phyloP scores from a whole-genome alignment of 441 rosid species.

The Geranium incanum region DNA sequence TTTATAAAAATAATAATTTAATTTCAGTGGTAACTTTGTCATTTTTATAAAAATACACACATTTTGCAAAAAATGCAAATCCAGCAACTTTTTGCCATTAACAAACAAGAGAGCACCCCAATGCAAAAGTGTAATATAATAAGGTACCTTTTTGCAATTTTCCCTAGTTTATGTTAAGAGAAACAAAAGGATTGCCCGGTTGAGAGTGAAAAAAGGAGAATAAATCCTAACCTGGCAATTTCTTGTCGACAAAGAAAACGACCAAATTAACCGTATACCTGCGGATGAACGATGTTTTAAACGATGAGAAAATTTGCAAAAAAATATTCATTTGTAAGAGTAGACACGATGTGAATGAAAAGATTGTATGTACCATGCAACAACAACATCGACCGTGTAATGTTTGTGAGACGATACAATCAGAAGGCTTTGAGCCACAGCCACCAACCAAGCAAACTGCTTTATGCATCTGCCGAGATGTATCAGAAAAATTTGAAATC shows the following conservation, averaged over 20 bases:
- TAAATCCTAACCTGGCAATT: not conserved
- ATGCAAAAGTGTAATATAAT: no score
- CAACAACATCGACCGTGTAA: constrained; percentile 87
- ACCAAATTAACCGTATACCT: constrained; percentile 38
- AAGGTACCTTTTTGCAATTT: no score
- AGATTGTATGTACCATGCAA: constrained; percentile 60
- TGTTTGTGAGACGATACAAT: constrained; percentile 94
- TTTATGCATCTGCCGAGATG: constrained; percentile 58
- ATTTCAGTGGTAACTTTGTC: no score
- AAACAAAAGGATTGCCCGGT: not conserved
- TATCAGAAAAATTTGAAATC: no score
- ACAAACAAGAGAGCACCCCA: no score
- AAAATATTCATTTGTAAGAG: not conserved
- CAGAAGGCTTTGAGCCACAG: constrained; percentile 72
- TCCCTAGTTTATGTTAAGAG: no score
- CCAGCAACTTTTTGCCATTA: no score
- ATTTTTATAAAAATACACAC: no score
- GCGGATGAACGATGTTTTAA: constrained; percentile 22
- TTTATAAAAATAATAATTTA: no score
- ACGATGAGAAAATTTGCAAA: not conserved
- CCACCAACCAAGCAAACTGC: constrained; percentile 71
- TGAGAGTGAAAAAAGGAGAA: not conserved
- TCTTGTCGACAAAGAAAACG: constrained; percentile 3
- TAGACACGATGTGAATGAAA: not conserved
- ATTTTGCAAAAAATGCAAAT: no score